phyloP scores from a whole-genome alignment of 1,284 basidiomycete genomes.

The Leccinum solheimii region DNA sequence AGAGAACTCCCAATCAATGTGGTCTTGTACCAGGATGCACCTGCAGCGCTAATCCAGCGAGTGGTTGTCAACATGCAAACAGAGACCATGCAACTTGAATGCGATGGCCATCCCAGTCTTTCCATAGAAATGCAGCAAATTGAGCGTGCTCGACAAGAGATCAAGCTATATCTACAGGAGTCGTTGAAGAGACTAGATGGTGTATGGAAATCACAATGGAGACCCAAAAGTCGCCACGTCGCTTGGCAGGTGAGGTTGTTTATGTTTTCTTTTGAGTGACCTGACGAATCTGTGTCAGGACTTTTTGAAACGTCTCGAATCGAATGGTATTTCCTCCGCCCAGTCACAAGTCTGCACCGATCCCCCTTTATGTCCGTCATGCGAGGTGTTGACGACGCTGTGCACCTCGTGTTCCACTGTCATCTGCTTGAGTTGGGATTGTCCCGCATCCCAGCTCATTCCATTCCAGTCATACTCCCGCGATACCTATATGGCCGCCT shows the following conservation, averaged over 20 bases:
- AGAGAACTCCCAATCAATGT: too few species aligned
- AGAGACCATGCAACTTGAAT: background rate
- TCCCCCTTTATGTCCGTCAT: conserved; percentile 17
- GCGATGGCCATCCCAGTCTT: background rate
- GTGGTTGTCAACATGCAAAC: background rate
- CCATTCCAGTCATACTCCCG: conserved; percentile 15
- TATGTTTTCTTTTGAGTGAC: background rate
- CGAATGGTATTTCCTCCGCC: background rate
- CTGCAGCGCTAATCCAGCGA: too few species aligned
- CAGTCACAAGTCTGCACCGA: background rate
- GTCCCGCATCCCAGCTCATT: conserved; percentile 16
- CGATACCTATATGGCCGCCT: conserved; percentile 2
- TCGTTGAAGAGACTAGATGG: too few species aligned
- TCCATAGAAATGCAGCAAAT: background rate
- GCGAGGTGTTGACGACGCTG: conserved; percentile 6
- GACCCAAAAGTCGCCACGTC: too few species aligned
- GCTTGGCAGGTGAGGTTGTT: background rate
- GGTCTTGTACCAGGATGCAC: too few species aligned
- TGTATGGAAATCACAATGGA: too few species aligned
- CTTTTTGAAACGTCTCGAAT: background rate
- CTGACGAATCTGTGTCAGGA: background rate
- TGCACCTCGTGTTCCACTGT: conserved; percentile 16
- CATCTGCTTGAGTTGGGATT: conserved; percentile 22
- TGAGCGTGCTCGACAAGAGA: background rate
- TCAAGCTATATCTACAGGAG: too few species aligned